Evolutionary conservation across 2,329 filamentous ascomycete genomes (phyloP).

Genomic region (Lachnellula hyalina): DNA sequence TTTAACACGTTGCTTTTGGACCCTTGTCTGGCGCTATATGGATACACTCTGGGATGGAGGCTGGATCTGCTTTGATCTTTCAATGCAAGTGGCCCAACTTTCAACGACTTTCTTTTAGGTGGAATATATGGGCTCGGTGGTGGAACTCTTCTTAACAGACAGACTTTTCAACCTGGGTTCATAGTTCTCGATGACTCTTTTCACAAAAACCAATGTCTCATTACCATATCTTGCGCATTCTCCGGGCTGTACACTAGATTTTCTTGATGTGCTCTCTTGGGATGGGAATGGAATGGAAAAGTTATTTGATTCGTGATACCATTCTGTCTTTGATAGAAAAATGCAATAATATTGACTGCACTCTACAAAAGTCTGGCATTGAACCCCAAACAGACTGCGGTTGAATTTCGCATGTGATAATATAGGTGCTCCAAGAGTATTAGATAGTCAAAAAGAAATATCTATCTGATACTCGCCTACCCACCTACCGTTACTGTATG

Average conservation of each 20-base stretch:
- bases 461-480: too few species aligned
- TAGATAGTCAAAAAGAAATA: too few species aligned
- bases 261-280: conserved; percentile 30
- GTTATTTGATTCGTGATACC: conserved; percentile 27
- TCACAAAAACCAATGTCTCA: conserved; percentile 32
- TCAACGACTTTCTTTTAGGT: conserved; percentile 31
- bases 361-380: background rate
- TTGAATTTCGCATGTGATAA: background rate
- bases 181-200: conserved; percentile 33
- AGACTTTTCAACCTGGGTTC: conserved; percentile 19
- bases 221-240: conserved; percentile 34
- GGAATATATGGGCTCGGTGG: conserved; percentile 19
- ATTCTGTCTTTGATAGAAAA: conserved; percentile 17
- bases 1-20: conserved; percentile 25
- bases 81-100: conserved; percentile 18
- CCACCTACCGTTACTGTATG: too few species aligned
- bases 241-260: conserved; percentile 34
- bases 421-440: background rate
- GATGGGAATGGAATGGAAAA: conserved; percentile 31
- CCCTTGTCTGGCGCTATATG: conserved; percentile 19
- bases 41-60: conserved; percentile 16
- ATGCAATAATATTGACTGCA: conserved; percentile 7
- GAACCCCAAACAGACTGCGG: background rate
- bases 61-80: conserved; percentile 18
- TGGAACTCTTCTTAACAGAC: conserved; percentile 12